These are phyloP conservation scores for Metschnikowia gelsemii DNA, from an alignment of 805 yeast species.

Conservation along the genomic window DNA sequence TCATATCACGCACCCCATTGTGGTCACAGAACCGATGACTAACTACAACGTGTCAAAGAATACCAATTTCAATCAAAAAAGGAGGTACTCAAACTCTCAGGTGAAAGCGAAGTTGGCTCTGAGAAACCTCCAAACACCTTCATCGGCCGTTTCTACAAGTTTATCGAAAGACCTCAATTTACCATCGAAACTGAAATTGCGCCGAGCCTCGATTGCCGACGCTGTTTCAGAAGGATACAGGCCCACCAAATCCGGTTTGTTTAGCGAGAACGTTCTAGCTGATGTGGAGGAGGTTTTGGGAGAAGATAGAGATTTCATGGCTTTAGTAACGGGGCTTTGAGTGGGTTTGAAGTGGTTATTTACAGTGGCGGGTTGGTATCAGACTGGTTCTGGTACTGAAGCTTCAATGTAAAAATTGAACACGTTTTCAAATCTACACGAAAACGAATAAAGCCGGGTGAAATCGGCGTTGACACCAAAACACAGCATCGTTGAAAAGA, in stretches of 20 bases:
- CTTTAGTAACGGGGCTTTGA: slow-evolving; percentile 34
- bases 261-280: slow-evolving; percentile 69
- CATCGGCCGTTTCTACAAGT: slow-evolving; percentile 8
- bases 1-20: slow-evolving; percentile 23
- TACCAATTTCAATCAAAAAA: slow-evolving; percentile 24
- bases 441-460: not conserved
- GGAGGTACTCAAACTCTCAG: slow-evolving; percentile 16
- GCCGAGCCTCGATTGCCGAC: slow-evolving; percentile 69
- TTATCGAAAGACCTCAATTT: slow-evolving; percentile 16
- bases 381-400: slow-evolving; percentile 9
- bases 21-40: slow-evolving; percentile 26
- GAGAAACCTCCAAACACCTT: slow-evolving; percentile 14
- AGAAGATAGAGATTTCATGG: slow-evolving; percentile 49
- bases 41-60: slow-evolving; percentile 30
- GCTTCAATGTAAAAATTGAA: not conserved
- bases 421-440: no score
- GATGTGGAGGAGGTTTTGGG: slow-evolving; percentile 71
- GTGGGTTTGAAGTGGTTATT: no score
- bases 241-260: slow-evolving; percentile 72
- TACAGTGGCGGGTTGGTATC: not conserved
- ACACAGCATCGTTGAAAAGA: no score
- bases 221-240: slow-evolving; percentile 76
- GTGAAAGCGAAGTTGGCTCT: slow-evolving; percentile 17
- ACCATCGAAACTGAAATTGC: slow-evolving; percentile 40
- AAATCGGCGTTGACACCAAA: not conserved